Base-by-base conservation (phyloP, 2,329 filamentous ascomycete genomes). In the Fusarium tanahbumbuense region DNA sequence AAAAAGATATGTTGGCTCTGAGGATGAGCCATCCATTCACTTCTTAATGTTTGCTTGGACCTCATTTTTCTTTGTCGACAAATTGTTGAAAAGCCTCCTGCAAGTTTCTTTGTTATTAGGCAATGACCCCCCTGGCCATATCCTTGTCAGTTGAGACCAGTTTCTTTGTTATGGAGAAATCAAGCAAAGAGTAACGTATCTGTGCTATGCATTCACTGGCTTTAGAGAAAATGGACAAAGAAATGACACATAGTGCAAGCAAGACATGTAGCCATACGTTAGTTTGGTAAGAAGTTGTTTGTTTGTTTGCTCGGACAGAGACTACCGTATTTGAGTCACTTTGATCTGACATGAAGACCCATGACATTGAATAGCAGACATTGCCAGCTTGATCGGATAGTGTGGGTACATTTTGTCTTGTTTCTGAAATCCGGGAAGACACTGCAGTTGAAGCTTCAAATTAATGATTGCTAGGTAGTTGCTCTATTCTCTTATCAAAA, bases 401-500 rank as follows among this genome's bases (percentile, higher is more conserved):
- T 15, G 16, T 25, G 23, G n/a, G 25, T 46, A 8, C 5, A n/a
- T 27, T 45, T 47, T 9, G 18, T 28, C 18, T 10, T 28, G 6
- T 16, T 27, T 52, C 23, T 6, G 3, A 28, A 20, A 10, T 11
- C 5, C 4, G 20, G 13, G 20, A 7, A 37, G 8, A 27, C 9
- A 10, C 12, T 41, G 18, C 18, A 52, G 12, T 18, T 12, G 15
- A 6, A 25, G 41, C 41, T 15, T 27, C 20, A n/a, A 16, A 25
- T 11, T 45, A 23, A 20, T 16, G 44, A 42, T 28, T 23, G 44
- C 16, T 37, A 37, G 30, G 4, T 16, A 41, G 30, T 8, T n/a
- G 8, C 23, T 44, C 20, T 45, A 25, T 42, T 5, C 16, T 22
- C 12, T n/a, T 5, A 3, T 72, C 37, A 75, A 11, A 75, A 53